A percentile compares a stretch with the other conserved stretches of the same genome.
Conservation (phyloP, 1,139 yeast genomes). For the Trichomonascaceae sp. region DNA sequence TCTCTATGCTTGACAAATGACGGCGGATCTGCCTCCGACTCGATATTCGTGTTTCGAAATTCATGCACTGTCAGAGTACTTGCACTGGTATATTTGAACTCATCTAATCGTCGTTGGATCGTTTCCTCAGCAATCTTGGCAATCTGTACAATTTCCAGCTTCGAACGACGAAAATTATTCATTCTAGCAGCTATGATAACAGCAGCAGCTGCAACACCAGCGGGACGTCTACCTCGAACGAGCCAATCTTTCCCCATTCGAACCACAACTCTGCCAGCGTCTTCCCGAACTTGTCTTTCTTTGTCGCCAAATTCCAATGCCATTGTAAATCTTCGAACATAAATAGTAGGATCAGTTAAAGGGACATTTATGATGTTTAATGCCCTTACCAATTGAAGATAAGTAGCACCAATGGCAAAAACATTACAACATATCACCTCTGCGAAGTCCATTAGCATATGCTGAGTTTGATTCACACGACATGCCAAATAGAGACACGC, state of each 20-base stretch:
- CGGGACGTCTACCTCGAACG: constrained; percentile 94
- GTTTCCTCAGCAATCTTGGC: constrained; percentile 96
- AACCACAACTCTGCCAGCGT: constrained; percentile 80
- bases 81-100: constrained; percentile 72
- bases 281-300: constrained; percentile 64
- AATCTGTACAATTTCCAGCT: constrained; percentile 88
- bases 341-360: constrained; percentile 87
- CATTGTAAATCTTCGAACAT: constrained; percentile 90
- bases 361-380: constrained; percentile 73
- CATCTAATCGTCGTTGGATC: constrained; percentile 79
- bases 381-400: constrained; percentile 79
- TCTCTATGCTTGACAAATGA: constrained; percentile 46
- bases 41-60: constrained; percentile 52
- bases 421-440: constrained; percentile 86
- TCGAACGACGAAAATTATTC: constrained; percentile 90
- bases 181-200: constrained; percentile 87
- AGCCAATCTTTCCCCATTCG: constrained; percentile 96
- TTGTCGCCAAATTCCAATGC: constrained; percentile 68
- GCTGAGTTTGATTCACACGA: constrained; percentile 83
- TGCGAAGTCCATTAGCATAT: constrained; percentile 92
- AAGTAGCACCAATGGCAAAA: constrained; percentile 92
- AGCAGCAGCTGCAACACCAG: constrained; percentile 98
- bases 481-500: constrained; percentile 94
- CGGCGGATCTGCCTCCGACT: constrained; percentile 66
- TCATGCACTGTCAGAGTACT: constrained; percentile 67